These are phyloP conservation scores for Phytophthora macrochlamydospora DNA, from an alignment of 352 stramenopile genomes.

Conservation along the genomic window DNA sequence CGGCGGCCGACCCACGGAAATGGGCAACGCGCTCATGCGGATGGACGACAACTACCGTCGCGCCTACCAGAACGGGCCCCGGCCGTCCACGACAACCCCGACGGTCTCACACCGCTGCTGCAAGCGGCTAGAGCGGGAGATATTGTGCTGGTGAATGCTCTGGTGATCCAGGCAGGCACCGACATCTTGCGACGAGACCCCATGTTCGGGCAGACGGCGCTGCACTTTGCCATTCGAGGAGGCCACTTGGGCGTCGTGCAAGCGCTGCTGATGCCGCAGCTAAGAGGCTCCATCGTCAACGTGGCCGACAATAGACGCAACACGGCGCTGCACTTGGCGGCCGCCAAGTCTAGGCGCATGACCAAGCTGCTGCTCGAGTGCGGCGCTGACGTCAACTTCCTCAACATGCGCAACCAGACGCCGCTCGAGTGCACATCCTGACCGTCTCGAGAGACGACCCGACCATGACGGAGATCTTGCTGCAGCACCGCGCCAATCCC, in stretches of 20 bases:
- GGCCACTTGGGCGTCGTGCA: slow-evolving; percentile 71
- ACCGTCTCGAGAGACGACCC: slow-evolving; percentile 62
- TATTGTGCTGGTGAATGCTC: slow-evolving; percentile 68
- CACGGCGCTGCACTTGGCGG: slow-evolving; percentile 63
- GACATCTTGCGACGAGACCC: slow-evolving; percentile 72
- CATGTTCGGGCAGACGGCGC: slow-evolving; percentile 66
- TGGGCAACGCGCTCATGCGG: slow-evolving; percentile 72
- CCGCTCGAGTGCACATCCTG: slow-evolving; percentile 70
- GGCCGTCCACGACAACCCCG: slow-evolving; percentile 26
- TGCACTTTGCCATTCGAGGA: slow-evolving; percentile 74
- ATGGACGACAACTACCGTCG: slow-evolving; percentile 74
- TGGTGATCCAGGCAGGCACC: slow-evolving; percentile 73
- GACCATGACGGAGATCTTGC: slow-evolving; percentile 62
- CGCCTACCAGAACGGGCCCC: slow-evolving; percentile 36
- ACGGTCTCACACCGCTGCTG: slow-evolving; percentile 75
- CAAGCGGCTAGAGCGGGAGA: slow-evolving; percentile 64
- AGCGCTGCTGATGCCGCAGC: slow-evolving; percentile 66
- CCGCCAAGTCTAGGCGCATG: slow-evolving; percentile 68
- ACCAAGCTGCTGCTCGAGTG: slow-evolving; percentile 62
- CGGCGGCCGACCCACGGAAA: slow-evolving; percentile 49
- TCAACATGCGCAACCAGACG: slow-evolving; percentile 76
- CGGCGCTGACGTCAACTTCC: slow-evolving; percentile 62
- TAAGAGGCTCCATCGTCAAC: slow-evolving; percentile 72
- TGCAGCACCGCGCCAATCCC: slow-evolving; percentile 59
- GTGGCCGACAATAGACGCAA: slow-evolving; percentile 70